These are phyloP conservation scores for Leccinellum rugosiceps DNA, from an alignment of 768 basidiomycete genomes.

Conservation along the genomic window DNA sequence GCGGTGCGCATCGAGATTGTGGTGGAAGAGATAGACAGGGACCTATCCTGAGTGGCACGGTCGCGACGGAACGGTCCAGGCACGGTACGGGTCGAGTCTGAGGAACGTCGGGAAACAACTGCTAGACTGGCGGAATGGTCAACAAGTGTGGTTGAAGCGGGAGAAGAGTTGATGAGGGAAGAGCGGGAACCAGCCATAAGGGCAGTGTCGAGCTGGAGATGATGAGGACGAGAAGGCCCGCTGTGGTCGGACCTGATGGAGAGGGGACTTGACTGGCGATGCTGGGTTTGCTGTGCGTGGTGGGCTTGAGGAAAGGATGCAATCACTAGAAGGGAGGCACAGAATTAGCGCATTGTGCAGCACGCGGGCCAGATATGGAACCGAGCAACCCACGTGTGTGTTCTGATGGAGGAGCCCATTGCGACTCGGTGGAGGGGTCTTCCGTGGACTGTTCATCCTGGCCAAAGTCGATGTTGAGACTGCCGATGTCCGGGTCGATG, in stretches of 20 bases:
- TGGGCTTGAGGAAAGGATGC: slow-evolving; percentile 24
- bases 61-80: slow-evolving; percentile 58
- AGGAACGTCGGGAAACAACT: slow-evolving; percentile 52
- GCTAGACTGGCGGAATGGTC: slow-evolving; percentile 30
- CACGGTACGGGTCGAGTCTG: slow-evolving; percentile 64
- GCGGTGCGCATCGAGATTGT: slow-evolving; percentile 48
- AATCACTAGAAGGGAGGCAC: slow-evolving; percentile 23
- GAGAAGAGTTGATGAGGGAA: slow-evolving; percentile 42
- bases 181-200: slow-evolving; percentile 41
- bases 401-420: slow-evolving; percentile 47
- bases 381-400: slow-evolving; percentile 39
- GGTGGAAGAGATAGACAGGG: slow-evolving; percentile 75
- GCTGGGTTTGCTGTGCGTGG: slow-evolving; percentile 23
- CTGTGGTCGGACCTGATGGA: slow-evolving; percentile 39
- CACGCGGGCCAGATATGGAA: slow-evolving; percentile 28
- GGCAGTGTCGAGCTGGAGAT: slow-evolving; percentile 60
- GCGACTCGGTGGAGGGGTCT: slow-evolving; percentile 53
- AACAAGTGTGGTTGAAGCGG: slow-evolving; percentile 39
- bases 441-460: slow-evolving; percentile 31
- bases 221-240: slow-evolving; percentile 38
- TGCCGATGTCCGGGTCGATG: slow-evolving; percentile 56
- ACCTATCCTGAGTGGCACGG: slow-evolving; percentile 61
- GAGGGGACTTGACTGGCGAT: slow-evolving; percentile 36
- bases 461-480: slow-evolving; percentile 57
- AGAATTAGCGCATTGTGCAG: slow-evolving; percentile 27